Base-by-base conservation (phyloP, 176 grass and related monocot species). In the Echinochloa phyllopogon region DNA sequence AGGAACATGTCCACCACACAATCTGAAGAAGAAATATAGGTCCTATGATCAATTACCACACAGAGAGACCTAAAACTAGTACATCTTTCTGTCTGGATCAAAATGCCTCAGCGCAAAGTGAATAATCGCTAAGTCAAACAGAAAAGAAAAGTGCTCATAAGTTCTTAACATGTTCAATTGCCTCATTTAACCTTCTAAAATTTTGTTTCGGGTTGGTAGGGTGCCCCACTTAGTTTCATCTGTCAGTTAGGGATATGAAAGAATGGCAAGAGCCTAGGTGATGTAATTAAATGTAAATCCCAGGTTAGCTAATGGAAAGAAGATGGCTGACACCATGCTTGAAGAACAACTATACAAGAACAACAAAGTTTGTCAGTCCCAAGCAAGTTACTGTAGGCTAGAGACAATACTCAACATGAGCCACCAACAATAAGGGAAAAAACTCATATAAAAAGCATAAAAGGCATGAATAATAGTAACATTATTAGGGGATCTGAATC, bases 111-210 rank as follows among this genome's bases (percentile, higher is more conserved):
- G 47, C 13, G 3, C 29, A 33, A 52, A 75, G 9, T 38, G 56
- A 10, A 39, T 12, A 40, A 16, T 33, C 39, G 49, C 29, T 75
- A 39, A 37, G 72, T 39, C 17, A 38, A 56, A 38, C 17, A 16
- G 29, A 76, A 12, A 21, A 75, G 8, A 40, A 76, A 76, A 76
- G 40, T 76, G 36, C 2, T 58, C 36, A 74, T 75, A 56, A 10
- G 17, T 55, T 55, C 9, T 75, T 21, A 76, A 76, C 18, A 10
- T 57, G 10, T 57, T 57, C 2, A 20, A 11, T 57, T 41, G 25
- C 72, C 72, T 53, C 50, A 74, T n/a, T 41, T 69, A 25, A 37
- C 11, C 1, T 10, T 71, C 10, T 71, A 15, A 23, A 72, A 73
- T 62, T 48, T 75, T 10, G 9, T 49, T 70, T 76, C 58, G 69